A percentile compares a stretch with the other conserved stretches of the same genome.
Evolutionary conservation across 768 basidiomycete genomes (phyloP).

Genomic region (Boletus sp.): DNA sequence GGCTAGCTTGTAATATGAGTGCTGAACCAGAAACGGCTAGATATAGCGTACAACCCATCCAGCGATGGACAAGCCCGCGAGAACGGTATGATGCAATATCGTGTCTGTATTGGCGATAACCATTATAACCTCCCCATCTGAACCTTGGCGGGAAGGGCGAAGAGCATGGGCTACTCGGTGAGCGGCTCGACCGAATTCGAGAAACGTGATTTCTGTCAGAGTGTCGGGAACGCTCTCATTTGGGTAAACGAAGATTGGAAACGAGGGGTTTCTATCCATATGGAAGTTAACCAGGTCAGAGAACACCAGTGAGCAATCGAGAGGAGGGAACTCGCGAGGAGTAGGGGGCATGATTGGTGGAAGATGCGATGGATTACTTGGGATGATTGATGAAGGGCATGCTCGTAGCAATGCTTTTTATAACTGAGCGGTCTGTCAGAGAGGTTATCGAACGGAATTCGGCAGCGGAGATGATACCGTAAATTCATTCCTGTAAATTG

Average conservation of each 20-base stretch:
- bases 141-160: slow-evolving; percentile 16
- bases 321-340: slow-evolving; percentile 7
- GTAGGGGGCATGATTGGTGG: too few species aligned
- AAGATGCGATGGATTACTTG: too few species aligned
- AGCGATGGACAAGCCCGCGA: neutral
- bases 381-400: too few species aligned
- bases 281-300: slow-evolving; percentile 26
- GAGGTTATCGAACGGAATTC: too few species aligned
- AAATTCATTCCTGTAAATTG: too few species aligned
- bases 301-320: slow-evolving; percentile 18
- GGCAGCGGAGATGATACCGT: too few species aligned
- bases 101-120: slow-evolving; percentile 33
- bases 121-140: slow-evolving; percentile 30
- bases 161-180: slow-evolving; percentile 32
- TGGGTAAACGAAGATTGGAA: slow-evolving; percentile 15
- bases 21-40: neutral
- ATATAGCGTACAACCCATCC: neutral
- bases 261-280: slow-evolving; percentile 14
- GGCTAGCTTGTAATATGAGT: slow-evolving; percentile 5
- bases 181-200: slow-evolving; percentile 31
- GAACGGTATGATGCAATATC: neutral
- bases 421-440: too few species aligned
- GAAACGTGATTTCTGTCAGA: slow-evolving; percentile 14
- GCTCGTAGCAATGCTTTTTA: too few species aligned
- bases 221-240: slow-evolving; percentile 11